Evolutionary conservation across 345 rosid genomes (phyloP), one percentile per base, ranked within the genome.

Genomic region (Dimocarpus longan): DNA sequence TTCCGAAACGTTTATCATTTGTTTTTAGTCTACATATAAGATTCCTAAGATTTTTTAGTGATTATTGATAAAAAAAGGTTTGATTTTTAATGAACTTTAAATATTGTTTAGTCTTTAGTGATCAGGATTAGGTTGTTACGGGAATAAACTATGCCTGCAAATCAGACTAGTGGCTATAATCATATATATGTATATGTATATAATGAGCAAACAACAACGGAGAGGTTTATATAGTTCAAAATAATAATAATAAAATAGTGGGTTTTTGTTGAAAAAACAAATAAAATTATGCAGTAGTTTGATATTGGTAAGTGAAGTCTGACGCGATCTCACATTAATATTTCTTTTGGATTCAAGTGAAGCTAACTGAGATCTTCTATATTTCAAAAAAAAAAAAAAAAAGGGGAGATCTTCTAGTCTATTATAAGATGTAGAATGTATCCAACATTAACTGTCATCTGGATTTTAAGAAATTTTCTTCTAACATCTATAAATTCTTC

Each of bases 301-400:
- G 7, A 28, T 50, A 18, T 70, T 12, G n/a, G 7, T 26, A 56
- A 10, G 19, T 46, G 13, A 65, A 46, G 37, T 46, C 44, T 12
- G 28, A 19, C 19, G n/a, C 21, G 22, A 65, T 16, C 46, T 75
- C 43, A 26, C 69, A n/a, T 44, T 57, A 73, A 74, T 63, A 22
- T 63, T 64, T 22, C 71, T 40, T 52, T 52, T 68, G 66, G 67
- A 26, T 75, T 37, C n/a, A 73, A 81, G 40, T 6, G 2, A 78
- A 70, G 79, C 70, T 21, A 70, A 74, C 80, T 71, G 44, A 78
- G 82, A 84, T 46, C 52, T 46, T 46, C 52, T 32, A 32, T 32
- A 32, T 32, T 32, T 2, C 3, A 32, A 32, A 32, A 32, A 32
- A 32, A 32, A 28, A 28, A 28, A 28, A 32, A 32, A 3, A 32